A percentile compares a stretch with the other conserved stretches of the same genome.
Conservation (phyloP, 805 yeast genomes). For the Limtongozyma cylindracea region DNA sequence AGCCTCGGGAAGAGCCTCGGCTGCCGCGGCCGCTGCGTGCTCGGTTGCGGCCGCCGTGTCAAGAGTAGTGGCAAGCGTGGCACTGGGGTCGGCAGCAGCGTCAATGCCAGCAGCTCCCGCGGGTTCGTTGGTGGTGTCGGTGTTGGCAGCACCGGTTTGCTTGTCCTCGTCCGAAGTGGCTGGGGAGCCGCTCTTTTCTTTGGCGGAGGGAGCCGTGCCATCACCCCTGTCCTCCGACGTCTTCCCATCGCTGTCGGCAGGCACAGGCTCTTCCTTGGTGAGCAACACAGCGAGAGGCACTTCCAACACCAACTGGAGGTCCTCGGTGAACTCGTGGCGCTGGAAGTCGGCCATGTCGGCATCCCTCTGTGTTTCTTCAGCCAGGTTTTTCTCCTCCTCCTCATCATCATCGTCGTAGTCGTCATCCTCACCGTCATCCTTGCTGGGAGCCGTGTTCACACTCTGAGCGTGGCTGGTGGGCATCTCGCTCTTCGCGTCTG, state of each 20-base stretch:
- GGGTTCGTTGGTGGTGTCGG: too few relatives aligned
- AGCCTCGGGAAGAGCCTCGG: constrained; percentile 1
- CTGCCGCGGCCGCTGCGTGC: constrained; percentile 1
- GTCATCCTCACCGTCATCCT: constrained; percentile 1
- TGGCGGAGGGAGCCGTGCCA: too few relatives aligned
- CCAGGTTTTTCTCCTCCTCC: background rate
- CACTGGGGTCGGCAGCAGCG: too few relatives aligned
- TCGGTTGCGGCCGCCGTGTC: constrained; percentile 1
- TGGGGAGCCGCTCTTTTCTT: too few relatives aligned
- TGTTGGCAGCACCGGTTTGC: too few relatives aligned
- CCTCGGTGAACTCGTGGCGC: constrained; percentile 5
- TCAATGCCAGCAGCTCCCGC: too few relatives aligned
- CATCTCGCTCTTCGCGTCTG: constrained; percentile 6
- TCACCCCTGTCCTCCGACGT: too few relatives aligned
- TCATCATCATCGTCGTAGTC: constrained; percentile 1
- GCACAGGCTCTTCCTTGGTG: constrained; percentile 1
- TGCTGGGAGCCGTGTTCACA: constrained; percentile 2
- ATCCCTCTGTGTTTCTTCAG: background rate
- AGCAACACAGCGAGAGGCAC: constrained; percentile 9
- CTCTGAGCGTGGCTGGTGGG: constrained; percentile 10
- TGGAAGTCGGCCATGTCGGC: background rate
- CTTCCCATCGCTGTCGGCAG: too few relatives aligned
- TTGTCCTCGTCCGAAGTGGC: too few relatives aligned
- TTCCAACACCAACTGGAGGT: constrained; percentile 8
- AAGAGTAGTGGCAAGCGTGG: too few relatives aligned